A percentile compares a stretch with the other conserved stretches of the same genome.
Evolutionary conservation across 192 early-diverging fungal species (phyloP).

Genomic region (Coemansia sp.): DNA sequence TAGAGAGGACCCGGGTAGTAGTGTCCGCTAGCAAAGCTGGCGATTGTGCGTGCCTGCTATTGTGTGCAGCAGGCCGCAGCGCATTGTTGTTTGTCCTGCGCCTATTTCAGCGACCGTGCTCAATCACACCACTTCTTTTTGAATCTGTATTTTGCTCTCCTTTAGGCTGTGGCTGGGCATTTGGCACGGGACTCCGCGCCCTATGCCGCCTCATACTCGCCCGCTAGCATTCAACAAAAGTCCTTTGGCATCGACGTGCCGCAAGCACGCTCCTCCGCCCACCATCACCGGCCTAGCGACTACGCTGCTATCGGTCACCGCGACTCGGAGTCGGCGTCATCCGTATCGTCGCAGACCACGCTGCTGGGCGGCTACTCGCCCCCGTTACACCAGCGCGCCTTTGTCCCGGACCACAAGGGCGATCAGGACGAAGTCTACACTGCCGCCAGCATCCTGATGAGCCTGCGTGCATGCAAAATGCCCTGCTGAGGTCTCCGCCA

Average conservation of each 20-base stretch:
- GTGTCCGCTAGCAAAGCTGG: background rate
- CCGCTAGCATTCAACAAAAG: slow-evolving; percentile 9
- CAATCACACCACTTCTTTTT: slow-evolving; percentile 5
- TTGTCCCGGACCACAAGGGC: slow-evolving; percentile 7
- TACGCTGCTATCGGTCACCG: slow-evolving; percentile 20
- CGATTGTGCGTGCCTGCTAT: background rate
- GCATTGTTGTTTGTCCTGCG: slow-evolving; percentile 3
- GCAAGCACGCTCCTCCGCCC: background rate
- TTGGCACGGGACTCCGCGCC: slow-evolving; percentile 12
- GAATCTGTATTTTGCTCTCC: slow-evolving; percentile 2
- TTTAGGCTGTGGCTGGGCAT: slow-evolving; percentile 12
- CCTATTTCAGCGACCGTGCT: slow-evolving; percentile 6
- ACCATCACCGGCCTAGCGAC: background rate
- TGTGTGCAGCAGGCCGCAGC: slow-evolving; percentile 8
- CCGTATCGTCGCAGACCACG: slow-evolving; percentile 44
- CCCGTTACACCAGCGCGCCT: slow-evolving; percentile 14
- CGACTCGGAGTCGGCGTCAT: slow-evolving; percentile 45
- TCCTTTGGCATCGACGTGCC: slow-evolving; percentile 38
- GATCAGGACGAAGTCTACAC: slow-evolving; percentile 47
- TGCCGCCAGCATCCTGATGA: slow-evolving; percentile 55
- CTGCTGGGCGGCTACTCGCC: slow-evolving; percentile 34
- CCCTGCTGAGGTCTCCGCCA: slow-evolving; percentile 24
- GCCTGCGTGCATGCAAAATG: slow-evolving; percentile 50
- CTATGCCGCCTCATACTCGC: slow-evolving; percentile 3
- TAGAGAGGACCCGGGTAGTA: background rate